A percentile compares a stretch with the other conserved stretches of the same genome.
These are phyloP conservation scores for Vachellia collinsii DNA, from an alignment of 306 rosid genomes.

Conservation along the genomic window DNA sequence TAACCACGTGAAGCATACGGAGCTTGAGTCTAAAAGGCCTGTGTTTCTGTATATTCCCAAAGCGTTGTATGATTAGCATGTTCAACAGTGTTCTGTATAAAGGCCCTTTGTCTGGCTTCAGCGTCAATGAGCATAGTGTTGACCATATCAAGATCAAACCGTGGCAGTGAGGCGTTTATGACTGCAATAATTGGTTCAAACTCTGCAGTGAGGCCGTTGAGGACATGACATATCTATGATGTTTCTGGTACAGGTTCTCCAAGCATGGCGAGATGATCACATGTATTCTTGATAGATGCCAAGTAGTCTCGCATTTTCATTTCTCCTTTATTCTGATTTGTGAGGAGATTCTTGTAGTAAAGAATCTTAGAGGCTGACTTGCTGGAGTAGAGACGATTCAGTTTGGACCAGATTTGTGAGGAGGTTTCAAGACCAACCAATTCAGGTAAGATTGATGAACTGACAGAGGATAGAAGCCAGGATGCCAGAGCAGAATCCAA, in stretches of 20 bases:
- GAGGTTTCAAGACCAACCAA: too few relatives aligned
- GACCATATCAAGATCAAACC: not conserved
- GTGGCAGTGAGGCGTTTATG: not conserved
- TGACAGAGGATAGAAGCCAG: too few relatives aligned
- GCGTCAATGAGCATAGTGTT: not conserved
- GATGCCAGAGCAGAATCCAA: too few relatives aligned
- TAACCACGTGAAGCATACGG: too few relatives aligned
- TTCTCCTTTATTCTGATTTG: not conserved
- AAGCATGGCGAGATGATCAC: too few relatives aligned
- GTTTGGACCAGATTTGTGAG: too few relatives aligned
- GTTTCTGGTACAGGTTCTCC: not conserved
- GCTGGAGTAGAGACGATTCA: not conserved
- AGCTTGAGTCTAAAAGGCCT: too few relatives aligned
- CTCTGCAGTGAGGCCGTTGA: not conserved
- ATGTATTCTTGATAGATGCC: not conserved
- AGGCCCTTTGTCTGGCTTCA: not conserved
- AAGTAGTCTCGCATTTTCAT: not conserved
- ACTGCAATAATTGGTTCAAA: not conserved
- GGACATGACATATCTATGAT: not conserved
- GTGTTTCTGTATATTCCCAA: too few relatives aligned
- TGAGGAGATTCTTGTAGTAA: too few relatives aligned
- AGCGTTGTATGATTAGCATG: too few relatives aligned
- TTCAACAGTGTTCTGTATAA: too few relatives aligned
- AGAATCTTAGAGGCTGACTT: not conserved
- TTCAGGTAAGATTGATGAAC: too few relatives aligned